These are phyloP conservation scores for Dissophora globulifera DNA, from an alignment of 192 early-diverging fungal species.

Conservation along the genomic window DNA sequence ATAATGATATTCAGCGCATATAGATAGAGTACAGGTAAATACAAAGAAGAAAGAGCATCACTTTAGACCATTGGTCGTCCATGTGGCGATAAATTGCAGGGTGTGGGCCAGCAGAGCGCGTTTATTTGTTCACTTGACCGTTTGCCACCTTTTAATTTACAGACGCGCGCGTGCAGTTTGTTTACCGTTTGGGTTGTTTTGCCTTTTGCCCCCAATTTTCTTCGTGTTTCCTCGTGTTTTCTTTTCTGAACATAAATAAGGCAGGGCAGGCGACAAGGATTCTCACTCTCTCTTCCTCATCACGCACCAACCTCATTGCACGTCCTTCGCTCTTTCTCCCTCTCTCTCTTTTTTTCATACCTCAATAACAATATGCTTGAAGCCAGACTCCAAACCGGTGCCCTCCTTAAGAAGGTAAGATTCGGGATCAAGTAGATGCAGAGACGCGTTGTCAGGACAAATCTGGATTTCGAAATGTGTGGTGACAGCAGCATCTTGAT, in stretches of 20 bases:
- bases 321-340: slow-evolving; percentile 3
- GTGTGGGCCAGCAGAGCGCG: no score
- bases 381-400: slow-evolving; percentile 88
- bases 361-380: slow-evolving; percentile 76
- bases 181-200: neutral
- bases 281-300: slow-evolving; percentile 4
- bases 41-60: no score
- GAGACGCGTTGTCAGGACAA: neutral
- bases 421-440: slow-evolving; percentile 40
- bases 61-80: no score
- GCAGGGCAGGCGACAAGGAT: neutral
- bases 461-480: neutral
- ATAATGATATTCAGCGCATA: no score
- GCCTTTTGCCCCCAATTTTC: neutral
- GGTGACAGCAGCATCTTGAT: slow-evolving; percentile 7
- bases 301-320: neutral
- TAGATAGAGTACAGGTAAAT: no score
- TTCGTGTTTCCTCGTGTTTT: neutral
- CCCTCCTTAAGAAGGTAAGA: slow-evolving; percentile 82
- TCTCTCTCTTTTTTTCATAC: neutral
- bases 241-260: neutral
- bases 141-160: no score
- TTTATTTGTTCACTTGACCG: no score
- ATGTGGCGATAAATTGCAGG: no score
- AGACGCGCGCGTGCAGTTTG: slow-evolving; percentile 1